Evolutionary conservation across 352 stramenopile genomes (phyloP).

Genomic region (Salisapilia sapeloensis): DNA sequence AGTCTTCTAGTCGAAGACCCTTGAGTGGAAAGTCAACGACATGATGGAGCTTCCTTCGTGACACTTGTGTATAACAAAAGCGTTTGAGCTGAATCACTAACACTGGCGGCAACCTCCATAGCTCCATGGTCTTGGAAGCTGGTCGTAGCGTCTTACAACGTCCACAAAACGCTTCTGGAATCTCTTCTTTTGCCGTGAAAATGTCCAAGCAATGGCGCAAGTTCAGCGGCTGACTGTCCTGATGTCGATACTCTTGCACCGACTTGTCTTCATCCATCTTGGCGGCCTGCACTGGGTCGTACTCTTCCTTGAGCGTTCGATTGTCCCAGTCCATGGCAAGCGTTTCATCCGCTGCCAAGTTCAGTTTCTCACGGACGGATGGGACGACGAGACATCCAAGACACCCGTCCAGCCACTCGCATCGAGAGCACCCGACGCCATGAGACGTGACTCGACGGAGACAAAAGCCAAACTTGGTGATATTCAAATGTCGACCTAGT

Average conservation of each 20-base stretch:
- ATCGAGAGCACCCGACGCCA: slow-evolving; percentile 74
- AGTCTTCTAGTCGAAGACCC: slow-evolving; percentile 78
- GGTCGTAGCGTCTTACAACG: slow-evolving; percentile 82
- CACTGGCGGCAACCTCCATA: slow-evolving; percentile 94
- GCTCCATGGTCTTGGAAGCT: slow-evolving; percentile 91
- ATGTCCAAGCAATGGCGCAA: slow-evolving; percentile 73
- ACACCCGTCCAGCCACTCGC: slow-evolving; percentile 77
- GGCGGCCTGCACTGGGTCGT: slow-evolving; percentile 70
- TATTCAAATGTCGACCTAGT: slow-evolving; percentile 34
- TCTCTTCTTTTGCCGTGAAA: slow-evolving; percentile 69
- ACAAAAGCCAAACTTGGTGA: slow-evolving; percentile 73
- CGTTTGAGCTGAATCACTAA: slow-evolving; percentile 99
- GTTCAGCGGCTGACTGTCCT: slow-evolving; percentile 69
- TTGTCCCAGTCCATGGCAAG: slow-evolving; percentile 84
- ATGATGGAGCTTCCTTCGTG: slow-evolving; percentile 90
- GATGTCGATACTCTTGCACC: slow-evolving; percentile 35
- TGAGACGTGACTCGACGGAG: slow-evolving; percentile 65
- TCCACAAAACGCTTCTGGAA: slow-evolving; percentile 65
- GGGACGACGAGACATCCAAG: slow-evolving; percentile 68
- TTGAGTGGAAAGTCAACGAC: slow-evolving; percentile 92
- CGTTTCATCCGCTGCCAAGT: slow-evolving; percentile 55
- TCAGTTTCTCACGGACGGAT: slow-evolving; percentile 16
- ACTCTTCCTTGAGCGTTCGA: slow-evolving; percentile 72
- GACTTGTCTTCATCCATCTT: slow-evolving; percentile 57
- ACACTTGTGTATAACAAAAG: slow-evolving; percentile 94